Percentiles rank a stretch among this genome's conserved stretches.
Evolutionary conservation across 1,284 basidiomycete species (phyloP).

Genomic region (Xerocomus amazonicus): DNA sequence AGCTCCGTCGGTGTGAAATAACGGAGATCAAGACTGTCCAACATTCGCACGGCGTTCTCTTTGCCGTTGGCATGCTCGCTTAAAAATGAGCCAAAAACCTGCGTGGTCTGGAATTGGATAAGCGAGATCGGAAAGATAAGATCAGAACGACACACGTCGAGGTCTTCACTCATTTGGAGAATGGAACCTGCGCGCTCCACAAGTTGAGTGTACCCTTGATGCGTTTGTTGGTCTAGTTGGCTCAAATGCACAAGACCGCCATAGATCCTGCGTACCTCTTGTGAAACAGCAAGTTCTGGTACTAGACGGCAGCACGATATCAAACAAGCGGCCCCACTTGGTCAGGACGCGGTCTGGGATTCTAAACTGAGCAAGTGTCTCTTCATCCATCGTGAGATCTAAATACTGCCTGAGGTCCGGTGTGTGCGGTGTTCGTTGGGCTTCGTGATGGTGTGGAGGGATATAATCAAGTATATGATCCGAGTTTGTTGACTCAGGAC

Average conservation of each 20-base stretch:
- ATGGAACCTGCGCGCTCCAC: slow-evolving; percentile 75
- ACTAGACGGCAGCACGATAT: slow-evolving; percentile 67
- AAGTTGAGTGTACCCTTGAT: slow-evolving; percentile 67
- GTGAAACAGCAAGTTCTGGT: slow-evolving; percentile 73
- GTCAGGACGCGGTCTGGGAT: slow-evolving; percentile 61
- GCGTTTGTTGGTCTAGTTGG: neutral
- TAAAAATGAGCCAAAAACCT: slow-evolving; percentile 57
- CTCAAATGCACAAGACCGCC: neutral
- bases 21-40: slow-evolving; percentile 56
- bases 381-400: slow-evolving; percentile 37
- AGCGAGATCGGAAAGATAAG: slow-evolving; percentile 2
- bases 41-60: slow-evolving; percentile 46
- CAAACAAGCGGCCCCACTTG: slow-evolving; percentile 76
- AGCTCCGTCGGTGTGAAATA: slow-evolving; percentile 73
- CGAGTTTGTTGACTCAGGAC: slow-evolving; percentile 13
- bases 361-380: slow-evolving; percentile 23
- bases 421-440: neutral
- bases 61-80: slow-evolving; percentile 39
- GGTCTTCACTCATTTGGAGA: slow-evolving; percentile 60
- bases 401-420: slow-evolving; percentile 46
- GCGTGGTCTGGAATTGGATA: slow-evolving; percentile 48
- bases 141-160: slow-evolving; percentile 50
- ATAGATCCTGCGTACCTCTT: slow-evolving; percentile 45
- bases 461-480: slow-evolving; percentile 21
- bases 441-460: slow-evolving; percentile 9